Evolutionary conservation across 2,329 filamentous ascomycete genomes (phyloP).

Genomic region (Allantophomopsis cytisporea): DNA sequence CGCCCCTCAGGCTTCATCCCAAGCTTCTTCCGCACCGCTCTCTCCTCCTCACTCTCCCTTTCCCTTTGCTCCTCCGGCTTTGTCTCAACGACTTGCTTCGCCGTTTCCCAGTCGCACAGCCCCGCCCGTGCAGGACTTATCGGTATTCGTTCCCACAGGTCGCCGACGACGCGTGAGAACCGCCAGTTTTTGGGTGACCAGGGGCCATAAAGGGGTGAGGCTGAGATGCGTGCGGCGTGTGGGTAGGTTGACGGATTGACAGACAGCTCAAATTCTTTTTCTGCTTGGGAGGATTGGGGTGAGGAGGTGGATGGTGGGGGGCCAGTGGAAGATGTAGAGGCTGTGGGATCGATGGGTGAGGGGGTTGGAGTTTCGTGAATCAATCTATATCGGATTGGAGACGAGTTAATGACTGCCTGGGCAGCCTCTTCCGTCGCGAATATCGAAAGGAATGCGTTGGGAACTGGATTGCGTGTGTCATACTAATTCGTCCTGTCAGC

Average conservation of each 20-base stretch:
- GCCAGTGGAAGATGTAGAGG: not conserved
- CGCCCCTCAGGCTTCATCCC: not conserved
- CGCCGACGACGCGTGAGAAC: conserved; percentile 9
- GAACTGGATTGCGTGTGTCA: conserved; percentile 2
- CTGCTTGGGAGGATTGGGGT: too few relatives aligned
- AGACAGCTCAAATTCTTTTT: conserved; percentile 11
- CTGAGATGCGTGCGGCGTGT: conserved; percentile 8
- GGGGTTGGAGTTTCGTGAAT: conserved; percentile 2
- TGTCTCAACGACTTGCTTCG: not conserved
- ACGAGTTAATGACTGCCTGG: conserved; percentile 8
- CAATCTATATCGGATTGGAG: conserved; percentile 15
- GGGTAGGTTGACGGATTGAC: conserved; percentile 8
- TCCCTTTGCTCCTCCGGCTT: not conserved
- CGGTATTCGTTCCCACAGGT: conserved; percentile 8
- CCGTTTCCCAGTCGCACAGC: conserved; percentile 17
- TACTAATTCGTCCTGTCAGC: not conserved
- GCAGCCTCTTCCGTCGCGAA: conserved; percentile 10
- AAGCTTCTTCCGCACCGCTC: not conserved
- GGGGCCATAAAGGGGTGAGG: conserved; percentile 14
- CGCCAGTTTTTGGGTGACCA: conserved; percentile 8
- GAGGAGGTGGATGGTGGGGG: not conserved
- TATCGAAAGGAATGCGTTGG: conserved; percentile 15
- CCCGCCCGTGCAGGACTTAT: conserved; percentile 4
- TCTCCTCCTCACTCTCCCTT: not conserved
- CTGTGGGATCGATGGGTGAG: not conserved